A percentile compares a stretch with the other conserved stretches of the same genome.
Evolutionary conservation across 768 basidiomycete species (phyloP).

Genomic region (Suillus weaverae): DNA sequence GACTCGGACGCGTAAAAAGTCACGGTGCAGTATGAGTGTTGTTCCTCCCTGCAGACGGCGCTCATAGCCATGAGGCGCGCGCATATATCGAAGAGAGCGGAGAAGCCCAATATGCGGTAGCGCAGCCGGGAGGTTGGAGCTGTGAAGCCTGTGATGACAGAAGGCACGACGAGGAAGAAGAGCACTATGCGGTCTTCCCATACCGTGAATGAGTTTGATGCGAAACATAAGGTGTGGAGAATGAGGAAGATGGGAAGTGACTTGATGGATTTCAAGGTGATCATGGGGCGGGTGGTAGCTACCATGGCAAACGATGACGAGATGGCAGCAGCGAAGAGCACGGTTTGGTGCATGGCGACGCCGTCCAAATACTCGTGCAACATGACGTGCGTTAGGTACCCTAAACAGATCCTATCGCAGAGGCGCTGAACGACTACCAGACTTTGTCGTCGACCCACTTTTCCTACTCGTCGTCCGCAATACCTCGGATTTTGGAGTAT

Average conservation of each 20-base stretch:
- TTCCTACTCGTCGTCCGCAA: conserved; percentile 40
- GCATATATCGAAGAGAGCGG: conserved; percentile 61
- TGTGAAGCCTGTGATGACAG: conserved; percentile 58
- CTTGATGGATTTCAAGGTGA: conserved; percentile 21
- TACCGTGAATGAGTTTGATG: conserved; percentile 95
- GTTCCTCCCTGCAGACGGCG: conserved; percentile 93
- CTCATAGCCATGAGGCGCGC: conserved; percentile 74
- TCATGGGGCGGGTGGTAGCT: conserved; percentile 38
- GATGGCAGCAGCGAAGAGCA: conserved; percentile 49
- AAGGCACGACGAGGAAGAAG: conserved; percentile 66
- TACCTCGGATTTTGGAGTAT: conserved; percentile 48
- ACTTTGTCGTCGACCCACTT: conserved; percentile 39
- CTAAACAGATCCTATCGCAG: conserved; percentile 37
- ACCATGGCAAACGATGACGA: conserved; percentile 47
- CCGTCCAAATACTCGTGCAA: conserved; percentile 41
- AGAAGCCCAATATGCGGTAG: conserved; percentile 74
- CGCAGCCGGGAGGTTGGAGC: conserved; percentile 72
- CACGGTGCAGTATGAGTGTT: conserved; percentile 83
- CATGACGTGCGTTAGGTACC: conserved; percentile 35
- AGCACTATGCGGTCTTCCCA: conserved; percentile 90
- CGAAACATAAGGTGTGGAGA: conserved; percentile 74
- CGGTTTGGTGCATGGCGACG: conserved; percentile 49
- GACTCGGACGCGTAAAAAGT: conserved; percentile 84
- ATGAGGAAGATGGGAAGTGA: conserved; percentile 49
- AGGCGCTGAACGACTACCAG: conserved; percentile 32